Conservation (phyloP, 805 yeast species). For the Kodamaea hsintzibuensis region DNA sequence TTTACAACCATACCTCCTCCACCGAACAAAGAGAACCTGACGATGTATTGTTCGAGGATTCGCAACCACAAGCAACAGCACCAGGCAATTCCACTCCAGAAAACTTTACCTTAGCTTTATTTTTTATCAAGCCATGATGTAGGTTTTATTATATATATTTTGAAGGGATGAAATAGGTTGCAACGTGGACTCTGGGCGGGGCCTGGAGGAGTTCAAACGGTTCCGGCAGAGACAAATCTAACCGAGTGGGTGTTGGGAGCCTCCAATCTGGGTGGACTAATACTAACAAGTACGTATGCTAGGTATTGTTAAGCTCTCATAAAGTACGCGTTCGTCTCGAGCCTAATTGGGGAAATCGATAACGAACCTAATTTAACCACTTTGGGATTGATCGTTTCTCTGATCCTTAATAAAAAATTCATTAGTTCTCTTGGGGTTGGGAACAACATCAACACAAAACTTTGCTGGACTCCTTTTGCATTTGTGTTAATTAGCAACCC, state of each 20-base stretch:
- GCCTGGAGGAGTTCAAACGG: background rate
- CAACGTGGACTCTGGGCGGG: slow-evolving; percentile 4
- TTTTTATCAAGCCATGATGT: background rate
- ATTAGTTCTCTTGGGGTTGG: no score
- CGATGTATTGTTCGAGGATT: background rate
- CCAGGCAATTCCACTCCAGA: background rate
- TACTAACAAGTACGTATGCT: background rate
- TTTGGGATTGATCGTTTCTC: background rate
- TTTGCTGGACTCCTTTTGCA: background rate
- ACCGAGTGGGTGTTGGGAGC: background rate
- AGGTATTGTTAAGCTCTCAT: background rate
- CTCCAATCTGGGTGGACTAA: no score
- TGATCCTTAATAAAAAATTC: no score
- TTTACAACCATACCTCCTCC: background rate
- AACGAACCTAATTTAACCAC: background rate
- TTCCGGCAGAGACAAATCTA: background rate
- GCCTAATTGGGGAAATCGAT: background rate
- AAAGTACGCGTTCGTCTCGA: background rate
- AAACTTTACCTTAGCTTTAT: background rate
- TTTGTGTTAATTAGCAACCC: background rate
- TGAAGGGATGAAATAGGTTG: slow-evolving; percentile 3
- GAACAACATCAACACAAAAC: background rate
- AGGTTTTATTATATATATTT: slow-evolving; percentile 1
- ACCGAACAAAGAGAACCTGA: background rate
- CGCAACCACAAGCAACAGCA: background rate